Percentiles rank a stretch among this genome's conserved stretches.
These are phyloP conservation scores for Hura crepitans DNA, from an alignment of 441 rosid species.

Conservation along the genomic window DNA sequence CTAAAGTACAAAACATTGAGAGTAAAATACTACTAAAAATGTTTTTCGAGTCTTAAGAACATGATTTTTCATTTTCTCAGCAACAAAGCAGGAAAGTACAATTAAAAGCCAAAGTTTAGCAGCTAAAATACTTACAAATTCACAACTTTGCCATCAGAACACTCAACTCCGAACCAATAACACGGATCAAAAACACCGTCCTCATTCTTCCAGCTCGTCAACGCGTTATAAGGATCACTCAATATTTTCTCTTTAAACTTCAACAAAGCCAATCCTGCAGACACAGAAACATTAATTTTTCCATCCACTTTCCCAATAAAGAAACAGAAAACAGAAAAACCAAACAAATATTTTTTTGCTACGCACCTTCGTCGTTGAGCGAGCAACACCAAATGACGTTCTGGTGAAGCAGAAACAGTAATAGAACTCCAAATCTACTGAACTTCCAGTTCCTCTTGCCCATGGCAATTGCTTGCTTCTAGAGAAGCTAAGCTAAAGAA, in stretches of 20 bases:
- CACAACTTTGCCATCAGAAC: constrained; percentile 63
- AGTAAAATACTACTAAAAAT: neutral
- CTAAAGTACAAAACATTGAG: neutral
- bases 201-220: constrained; percentile 54
- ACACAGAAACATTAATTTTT: neutral
- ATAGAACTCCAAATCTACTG: constrained; percentile 31
- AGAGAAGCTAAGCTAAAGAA: neutral
- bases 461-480: constrained; percentile 21
- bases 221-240: constrained; percentile 63
- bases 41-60: neutral
- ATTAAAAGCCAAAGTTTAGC: neutral
- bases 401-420: constrained; percentile 33
- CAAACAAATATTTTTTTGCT: constrained; percentile 4
- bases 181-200: constrained; percentile 46
- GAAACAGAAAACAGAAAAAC: constrained; percentile 3
- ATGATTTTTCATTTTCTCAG: constrained; percentile 14
- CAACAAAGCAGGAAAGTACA: constrained; percentile 18
- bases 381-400: constrained; percentile 38
- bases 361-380: constrained; percentile 58
- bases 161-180: constrained; percentile 75
- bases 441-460: constrained; percentile 34
- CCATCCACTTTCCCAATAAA: constrained; percentile 20
- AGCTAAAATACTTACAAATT: constrained; percentile 50
- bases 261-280: constrained; percentile 62
- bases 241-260: constrained; percentile 53